A percentile compares a stretch with the other conserved stretches of the same genome.
These are phyloP conservation scores for Prunus salicina DNA, from an alignment of 306 rosid genomes.

Conservation along the genomic window DNA sequence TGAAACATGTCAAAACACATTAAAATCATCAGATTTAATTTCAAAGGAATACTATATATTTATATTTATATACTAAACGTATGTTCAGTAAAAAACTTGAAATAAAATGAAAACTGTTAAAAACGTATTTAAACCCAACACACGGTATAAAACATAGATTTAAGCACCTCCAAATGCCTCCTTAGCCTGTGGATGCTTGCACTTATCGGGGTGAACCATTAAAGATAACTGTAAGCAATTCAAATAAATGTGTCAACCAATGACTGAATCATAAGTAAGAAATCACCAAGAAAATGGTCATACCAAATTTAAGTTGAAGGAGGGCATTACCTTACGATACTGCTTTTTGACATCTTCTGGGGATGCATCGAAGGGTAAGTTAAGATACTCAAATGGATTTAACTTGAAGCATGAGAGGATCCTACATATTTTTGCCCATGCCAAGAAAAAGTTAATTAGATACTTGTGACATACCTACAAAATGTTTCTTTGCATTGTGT, in stretches of 20 bases:
- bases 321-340: conserved; percentile 78
- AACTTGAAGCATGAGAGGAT: conserved; percentile 91
- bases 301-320: conserved; percentile 4
- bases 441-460: conserved; percentile 21
- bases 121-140: background rate
- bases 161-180: conserved; percentile 92
- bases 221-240: conserved; percentile 62
- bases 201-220: conserved; percentile 98
- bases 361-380: conserved; percentile 71
- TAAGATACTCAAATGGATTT: conserved; percentile 79
- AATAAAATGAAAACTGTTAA: background rate
- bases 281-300: background rate
- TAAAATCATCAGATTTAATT: background rate
- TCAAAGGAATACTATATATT: background rate
- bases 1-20: background rate
- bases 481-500: background rate
- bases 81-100: background rate
- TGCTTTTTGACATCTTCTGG: conserved; percentile 80
- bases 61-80: background rate
- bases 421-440: conserved; percentile 35
- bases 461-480: conserved; percentile 1
- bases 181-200: conserved; percentile 97
- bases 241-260: conserved; percentile 9
- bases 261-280: background rate
- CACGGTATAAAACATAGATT: conserved; percentile 21